Conservation (phyloP, 805 yeast genomes). For the Starmerella vaccinii region DNA sequence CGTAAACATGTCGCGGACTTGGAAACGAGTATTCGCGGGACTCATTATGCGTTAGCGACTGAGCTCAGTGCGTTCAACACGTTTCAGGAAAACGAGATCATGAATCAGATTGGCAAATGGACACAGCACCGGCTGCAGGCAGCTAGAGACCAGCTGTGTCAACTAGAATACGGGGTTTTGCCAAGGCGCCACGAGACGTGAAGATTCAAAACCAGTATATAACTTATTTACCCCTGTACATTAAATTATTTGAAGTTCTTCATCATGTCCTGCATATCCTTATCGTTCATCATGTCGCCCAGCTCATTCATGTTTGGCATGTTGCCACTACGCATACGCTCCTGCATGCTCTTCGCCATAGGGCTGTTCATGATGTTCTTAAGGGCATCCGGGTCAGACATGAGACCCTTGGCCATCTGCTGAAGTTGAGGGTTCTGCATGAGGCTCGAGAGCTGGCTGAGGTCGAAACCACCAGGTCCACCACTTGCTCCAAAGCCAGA, state of each 20-base stretch:
- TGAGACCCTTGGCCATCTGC: conserved; percentile 80
- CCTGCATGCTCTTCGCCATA: conserved; percentile 72
- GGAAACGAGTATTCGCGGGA: conserved; percentile 28
- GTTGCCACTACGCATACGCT: conserved; percentile 52
- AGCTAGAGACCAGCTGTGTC: conserved; percentile 20
- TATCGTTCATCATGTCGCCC: conserved; percentile 56
- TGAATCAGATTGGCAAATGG: conserved; percentile 22
- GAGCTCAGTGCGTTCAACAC: conserved; percentile 32
- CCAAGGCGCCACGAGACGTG: neutral
- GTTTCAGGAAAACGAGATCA: conserved; percentile 30
- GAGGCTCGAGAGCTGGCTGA: conserved; percentile 49
- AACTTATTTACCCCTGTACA: neutral
- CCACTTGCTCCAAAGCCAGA: conserved; percentile 15
- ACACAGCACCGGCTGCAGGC: conserved; percentile 20
- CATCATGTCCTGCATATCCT: conserved; percentile 47
- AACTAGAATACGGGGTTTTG: conserved; percentile 15
- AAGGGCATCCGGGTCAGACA: conserved; percentile 76
- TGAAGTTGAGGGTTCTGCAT: conserved; percentile 85
- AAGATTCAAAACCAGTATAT: neutral
- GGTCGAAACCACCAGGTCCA: conserved; percentile 67
- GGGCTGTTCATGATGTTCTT: conserved; percentile 70
- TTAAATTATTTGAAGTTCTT: conserved; percentile 7
- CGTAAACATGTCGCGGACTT: conserved; percentile 27
- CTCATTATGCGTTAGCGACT: conserved; percentile 32
- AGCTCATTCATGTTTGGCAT: conserved; percentile 50